Base-by-base conservation (phyloP, 192 early-diverging fungal genomes). In the Mortierella hygrophila region DNA sequence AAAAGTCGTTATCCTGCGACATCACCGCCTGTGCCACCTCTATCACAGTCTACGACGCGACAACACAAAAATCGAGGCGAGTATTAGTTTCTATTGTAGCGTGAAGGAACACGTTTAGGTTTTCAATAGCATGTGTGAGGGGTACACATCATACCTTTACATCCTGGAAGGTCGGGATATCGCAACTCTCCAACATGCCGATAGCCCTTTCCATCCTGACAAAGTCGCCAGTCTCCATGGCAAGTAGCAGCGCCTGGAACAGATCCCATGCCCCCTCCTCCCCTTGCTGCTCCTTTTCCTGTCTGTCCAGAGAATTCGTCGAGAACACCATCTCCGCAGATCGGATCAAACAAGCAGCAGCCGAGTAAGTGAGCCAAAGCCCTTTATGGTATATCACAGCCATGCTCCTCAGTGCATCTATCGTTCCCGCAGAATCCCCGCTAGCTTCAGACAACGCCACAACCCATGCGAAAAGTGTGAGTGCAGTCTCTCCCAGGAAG, bases 151-250 rank as follows among this genome's bases (percentile, higher is more conserved):
- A n/a, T 65, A 82, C 81, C 76, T 82, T 42, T 6, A 85, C 68
- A 54, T 85, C 82, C 54, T 54, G 77, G 40, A 15, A 16, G 8
- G 11, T 37, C 23, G 9, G 29, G 3, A 40, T 41, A 9, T 73
- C 55, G 23, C 54, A 68, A 26, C 11, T n/a, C 3, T 63, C n/a
- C 71, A 86, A 47, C 18, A 80, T 41, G 16, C 55, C 7, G 2
- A 78, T 70, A 6, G 55, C 69, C 18, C 11, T 13, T 29, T 70
- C 79, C 79, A 86, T 86, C 35, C 84, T 63, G 26, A 86, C 84
- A 72, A 88, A 80, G 65, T 88, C 80, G 0, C 70, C 87, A 3
- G 76, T 73, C 15, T 88, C 87, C 44, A 83, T 79, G 2, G 87
- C 68, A 32, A 79, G 37, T 23, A 88, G 18, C 37, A 88, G 40